Percentiles rank a stretch among this genome's conserved stretches.
Conservation (phyloP, 208 protist species). For the Leishmania mexicana region DNA sequence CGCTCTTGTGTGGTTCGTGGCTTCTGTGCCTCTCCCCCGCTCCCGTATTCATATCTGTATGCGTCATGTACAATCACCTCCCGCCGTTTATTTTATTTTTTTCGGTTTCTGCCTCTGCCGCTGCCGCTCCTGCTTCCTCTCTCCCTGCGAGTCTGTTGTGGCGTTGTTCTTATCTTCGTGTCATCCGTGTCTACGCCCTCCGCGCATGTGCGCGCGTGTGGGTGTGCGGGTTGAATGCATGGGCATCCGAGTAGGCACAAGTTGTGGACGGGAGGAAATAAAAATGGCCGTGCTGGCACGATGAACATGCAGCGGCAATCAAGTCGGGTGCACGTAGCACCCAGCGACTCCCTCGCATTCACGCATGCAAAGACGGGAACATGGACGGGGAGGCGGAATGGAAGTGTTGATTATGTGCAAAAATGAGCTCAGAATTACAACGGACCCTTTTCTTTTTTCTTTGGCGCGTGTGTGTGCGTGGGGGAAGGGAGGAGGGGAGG, state of each 20-base stretch:
- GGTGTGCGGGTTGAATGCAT: neutral
- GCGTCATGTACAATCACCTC: no score
- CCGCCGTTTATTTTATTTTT: neutral
- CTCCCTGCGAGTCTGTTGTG: neutral
- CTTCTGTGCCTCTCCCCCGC: no score
- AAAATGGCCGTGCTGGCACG: neutral
- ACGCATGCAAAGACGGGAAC: neutral
- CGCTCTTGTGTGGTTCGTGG: no score
- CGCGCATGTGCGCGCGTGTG: neutral
- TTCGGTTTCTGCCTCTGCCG: slow-evolving; percentile 6
- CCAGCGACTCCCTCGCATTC: neutral
- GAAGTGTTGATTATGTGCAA: neutral
- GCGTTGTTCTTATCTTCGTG: slow-evolving; percentile 5
- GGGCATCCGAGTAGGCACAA: neutral
- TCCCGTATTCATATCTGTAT: no score
- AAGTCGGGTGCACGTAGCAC: neutral
- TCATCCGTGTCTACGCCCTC: neutral
- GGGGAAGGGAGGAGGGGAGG: no score
- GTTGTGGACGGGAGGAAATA: neutral
- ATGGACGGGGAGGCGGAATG: neutral
- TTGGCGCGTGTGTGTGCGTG: no score
- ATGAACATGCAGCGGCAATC: neutral
- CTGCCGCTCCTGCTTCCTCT: slow-evolving; percentile 11
- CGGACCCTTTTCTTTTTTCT: neutral
- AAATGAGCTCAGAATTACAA: neutral